Evolutionary conservation across 139 green algal genomes (phyloP).

Genomic region (Ostreobium quekettii): DNA sequence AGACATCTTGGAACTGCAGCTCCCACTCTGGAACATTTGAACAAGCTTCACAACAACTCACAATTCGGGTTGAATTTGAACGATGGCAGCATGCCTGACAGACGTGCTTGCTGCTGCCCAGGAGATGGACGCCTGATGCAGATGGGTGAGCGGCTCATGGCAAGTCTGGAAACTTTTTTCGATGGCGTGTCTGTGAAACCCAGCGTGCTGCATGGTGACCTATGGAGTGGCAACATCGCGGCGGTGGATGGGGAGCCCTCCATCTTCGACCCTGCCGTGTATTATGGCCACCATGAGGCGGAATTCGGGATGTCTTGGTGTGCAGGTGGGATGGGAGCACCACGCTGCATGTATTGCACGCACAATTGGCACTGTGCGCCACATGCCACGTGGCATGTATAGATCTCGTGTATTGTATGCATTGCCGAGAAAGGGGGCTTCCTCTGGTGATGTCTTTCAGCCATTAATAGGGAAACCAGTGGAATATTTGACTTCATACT

Average conservation of each 20-base stretch:
- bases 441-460: no score
- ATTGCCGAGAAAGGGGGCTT: no score
- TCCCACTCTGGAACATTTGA: no score
- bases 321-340: conserved; percentile 36
- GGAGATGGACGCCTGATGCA: conserved; percentile 46
- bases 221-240: conserved; percentile 95
- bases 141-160: conserved; percentile 59
- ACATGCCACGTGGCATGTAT: neutral
- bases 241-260: conserved; percentile 49
- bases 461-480: no score
- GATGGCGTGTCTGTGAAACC: conserved; percentile 59
- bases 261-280: conserved; percentile 70
- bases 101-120: conserved; percentile 12
- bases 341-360: neutral
- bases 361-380: no score
- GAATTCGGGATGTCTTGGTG: conserved; percentile 96
- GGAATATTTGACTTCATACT: no score
- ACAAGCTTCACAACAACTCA: no score
- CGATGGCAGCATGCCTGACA: no score
- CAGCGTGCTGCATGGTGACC: conserved; percentile 85
- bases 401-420: no score
- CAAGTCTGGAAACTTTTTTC: conserved; percentile 72
- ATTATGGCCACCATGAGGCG: conserved; percentile 91
- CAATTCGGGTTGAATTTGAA: no score
- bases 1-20: no score